A percentile compares a stretch with the other conserved stretches of the same genome.
Evolutionary conservation across 2,329 filamentous ascomycete species (phyloP).

Genomic region (Cadophora sp.): DNA sequence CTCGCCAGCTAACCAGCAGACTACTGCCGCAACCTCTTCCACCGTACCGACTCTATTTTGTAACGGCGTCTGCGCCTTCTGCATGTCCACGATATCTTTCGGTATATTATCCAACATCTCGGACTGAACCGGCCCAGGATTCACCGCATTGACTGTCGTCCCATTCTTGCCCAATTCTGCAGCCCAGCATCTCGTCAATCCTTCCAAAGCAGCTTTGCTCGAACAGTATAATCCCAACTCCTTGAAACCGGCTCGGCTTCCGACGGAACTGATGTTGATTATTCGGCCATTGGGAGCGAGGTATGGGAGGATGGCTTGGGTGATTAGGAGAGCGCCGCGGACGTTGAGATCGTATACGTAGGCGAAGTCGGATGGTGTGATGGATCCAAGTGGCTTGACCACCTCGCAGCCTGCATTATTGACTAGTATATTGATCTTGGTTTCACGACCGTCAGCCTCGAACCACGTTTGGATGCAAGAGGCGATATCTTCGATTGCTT

Average conservation of each 20-base stretch:
- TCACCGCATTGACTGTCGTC: slow-evolving; percentile 33
- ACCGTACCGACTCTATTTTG: slow-evolving; percentile 47
- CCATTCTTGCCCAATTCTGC: slow-evolving; percentile 31
- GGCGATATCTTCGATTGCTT: slow-evolving; percentile 64
- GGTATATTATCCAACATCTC: slow-evolving; percentile 37
- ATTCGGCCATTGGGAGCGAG: slow-evolving; percentile 24
- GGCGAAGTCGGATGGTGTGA: slow-evolving; percentile 66
- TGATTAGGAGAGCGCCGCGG: slow-evolving; percentile 27
- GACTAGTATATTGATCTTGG: slow-evolving; percentile 76
- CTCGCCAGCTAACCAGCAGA: slow-evolving; percentile 54
- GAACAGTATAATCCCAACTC: slow-evolving; percentile 28
- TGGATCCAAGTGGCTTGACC: slow-evolving; percentile 44
- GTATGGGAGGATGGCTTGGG: slow-evolving; percentile 29
- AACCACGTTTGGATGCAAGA: slow-evolving; percentile 51
- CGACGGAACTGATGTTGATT: slow-evolving; percentile 31
- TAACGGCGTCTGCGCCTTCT: slow-evolving; percentile 28
- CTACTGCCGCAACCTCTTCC: slow-evolving; percentile 54
- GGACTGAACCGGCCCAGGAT: slow-evolving; percentile 35
- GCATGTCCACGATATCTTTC: slow-evolving; percentile 30
- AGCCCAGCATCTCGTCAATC: slow-evolving; percentile 31
- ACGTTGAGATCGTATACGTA: slow-evolving; percentile 80
- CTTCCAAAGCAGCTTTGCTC: slow-evolving; percentile 31
- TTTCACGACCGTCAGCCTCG: not conserved
- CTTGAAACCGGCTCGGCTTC: slow-evolving; percentile 19
- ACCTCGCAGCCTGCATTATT: slow-evolving; percentile 74